Percentiles rank a stretch among this genome's conserved stretches.
Conservation (phyloP, 176 grass and related monocot species). For the Hyparrhenia diplandra region DNA sequence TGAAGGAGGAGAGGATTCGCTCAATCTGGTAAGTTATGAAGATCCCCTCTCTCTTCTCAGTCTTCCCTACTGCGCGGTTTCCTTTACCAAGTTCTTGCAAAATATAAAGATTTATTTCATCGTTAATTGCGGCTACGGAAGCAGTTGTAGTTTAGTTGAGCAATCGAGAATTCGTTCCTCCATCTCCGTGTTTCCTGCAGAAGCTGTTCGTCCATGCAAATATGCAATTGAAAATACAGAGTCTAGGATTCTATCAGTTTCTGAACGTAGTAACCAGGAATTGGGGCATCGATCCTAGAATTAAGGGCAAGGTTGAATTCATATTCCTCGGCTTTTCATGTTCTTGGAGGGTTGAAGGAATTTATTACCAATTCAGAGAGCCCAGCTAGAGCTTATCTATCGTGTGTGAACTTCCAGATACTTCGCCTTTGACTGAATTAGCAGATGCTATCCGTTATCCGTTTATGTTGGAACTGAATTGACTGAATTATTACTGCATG, state of each 20-base stretch:
- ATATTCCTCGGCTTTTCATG: background rate
- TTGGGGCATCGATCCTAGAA: background rate
- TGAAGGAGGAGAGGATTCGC: too few species aligned
- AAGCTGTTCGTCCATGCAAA: background rate
- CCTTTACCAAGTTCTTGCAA: background rate
- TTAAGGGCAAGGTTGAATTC: background rate
- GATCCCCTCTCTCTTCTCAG: background rate
- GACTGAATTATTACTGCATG: background rate
- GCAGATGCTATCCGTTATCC: background rate
- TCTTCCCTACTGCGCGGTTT: background rate
- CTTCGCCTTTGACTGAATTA: background rate
- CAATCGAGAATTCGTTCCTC: background rate
- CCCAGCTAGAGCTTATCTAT: background rate
- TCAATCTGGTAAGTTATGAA: conserved; percentile 29
- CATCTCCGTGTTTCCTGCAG: background rate
- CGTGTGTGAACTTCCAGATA: background rate
- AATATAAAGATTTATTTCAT: background rate
- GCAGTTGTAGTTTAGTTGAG: background rate
- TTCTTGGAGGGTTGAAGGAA: background rate
- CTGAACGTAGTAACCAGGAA: background rate
- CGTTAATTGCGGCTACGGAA: background rate
- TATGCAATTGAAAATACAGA: background rate
- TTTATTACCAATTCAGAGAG: conserved; percentile 13
- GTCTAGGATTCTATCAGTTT: background rate
- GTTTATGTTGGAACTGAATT: too few species aligned